Conservation (phyloP, 805 yeast species). For the Priceomyces carsonii region DNA sequence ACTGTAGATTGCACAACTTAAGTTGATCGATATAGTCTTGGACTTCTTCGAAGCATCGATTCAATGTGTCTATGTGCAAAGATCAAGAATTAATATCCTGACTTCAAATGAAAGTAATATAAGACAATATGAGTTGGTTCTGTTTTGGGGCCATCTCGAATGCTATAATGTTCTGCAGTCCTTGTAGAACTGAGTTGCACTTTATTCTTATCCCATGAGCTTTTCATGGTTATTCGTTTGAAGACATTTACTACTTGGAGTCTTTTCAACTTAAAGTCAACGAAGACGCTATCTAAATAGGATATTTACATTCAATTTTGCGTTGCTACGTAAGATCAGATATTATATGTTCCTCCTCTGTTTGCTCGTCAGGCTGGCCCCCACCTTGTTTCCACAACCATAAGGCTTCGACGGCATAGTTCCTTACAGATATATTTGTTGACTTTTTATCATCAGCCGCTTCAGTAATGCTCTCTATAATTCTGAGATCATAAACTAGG, state of each 20-base stretch:
- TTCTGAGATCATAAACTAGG: slow-evolving; percentile 57
- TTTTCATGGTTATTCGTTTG: no score
- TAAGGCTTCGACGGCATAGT: slow-evolving; percentile 84
- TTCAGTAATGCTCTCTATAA: slow-evolving; percentile 65
- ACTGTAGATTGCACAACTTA: slow-evolving; percentile 40
- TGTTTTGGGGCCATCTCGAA: slow-evolving; percentile 1
- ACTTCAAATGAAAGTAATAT: slow-evolving; percentile 9
- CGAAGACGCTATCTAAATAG: slow-evolving; percentile 4
- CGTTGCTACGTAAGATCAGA: slow-evolving; percentile 12
- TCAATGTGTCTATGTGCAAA: slow-evolving; percentile 52
- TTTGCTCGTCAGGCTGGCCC: slow-evolving; percentile 23
- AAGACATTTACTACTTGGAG: no score
- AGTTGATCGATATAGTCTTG: slow-evolving; percentile 41
- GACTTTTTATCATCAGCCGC: slow-evolving; percentile 68
- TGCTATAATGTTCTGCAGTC: no score
- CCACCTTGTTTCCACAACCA: slow-evolving; percentile 80
- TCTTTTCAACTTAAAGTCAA: no score
- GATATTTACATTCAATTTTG: slow-evolving; percentile 11
- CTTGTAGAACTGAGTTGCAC: no score
- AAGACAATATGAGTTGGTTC: background rate
- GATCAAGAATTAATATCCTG: slow-evolving; percentile 16
- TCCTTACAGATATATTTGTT: slow-evolving; percentile 69
- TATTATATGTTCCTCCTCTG: slow-evolving; percentile 28
- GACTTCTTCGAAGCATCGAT: slow-evolving; percentile 41
- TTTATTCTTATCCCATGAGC: no score